Evolutionary conservation across 78 protist species (phyloP), one percentile per base, ranked within the genome.

Genomic region (Dictyostelium firmibasis): DNA sequence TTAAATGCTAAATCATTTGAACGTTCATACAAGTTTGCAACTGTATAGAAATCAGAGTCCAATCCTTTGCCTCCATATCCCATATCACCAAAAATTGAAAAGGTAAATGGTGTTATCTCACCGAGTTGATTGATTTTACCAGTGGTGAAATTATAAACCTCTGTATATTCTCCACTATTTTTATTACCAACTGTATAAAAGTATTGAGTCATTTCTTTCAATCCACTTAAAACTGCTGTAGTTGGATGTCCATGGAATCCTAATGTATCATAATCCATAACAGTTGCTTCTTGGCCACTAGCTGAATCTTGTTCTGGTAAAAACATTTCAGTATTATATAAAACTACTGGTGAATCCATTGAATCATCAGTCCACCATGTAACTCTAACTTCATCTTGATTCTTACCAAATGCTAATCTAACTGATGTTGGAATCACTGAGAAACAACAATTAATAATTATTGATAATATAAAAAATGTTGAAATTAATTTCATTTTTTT

Each of bases 71-170:
- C 85, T 43, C 41, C 93, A 57, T 27, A 64, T 4, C 93, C 93
- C 93, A 87, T 87, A 62, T 87, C 93, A 62, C 93, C 93, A 43
- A 50, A 87, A 3, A 62, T 16, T 4, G 74, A 67, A 29, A 62
- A 25, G 8, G 36, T 62, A 38, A 87, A 87, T n/a, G 93, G 93
- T 20, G 5, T 9, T 57, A 85, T 10, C 9, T 62, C 31, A 9
- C 72, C 72, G 4, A 60, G 3, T 62, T 62, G 29, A 27, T 53
- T 10, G 33, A 13, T 14, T 44, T 9, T 53, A 4, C 83, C 81
- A 20, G 93, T 87, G 8, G 93, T 78, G 27, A 87, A 87, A 69
- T 87, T 87, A 84, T 29, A 87, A 10, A 87, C 27, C 29, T 0
- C 23, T 23, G 76, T 62, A 83, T 74, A 87, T 2, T 13, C 31